Base-by-base conservation (phyloP, 2,329 filamentous ascomycete genomes). In the Hypoxylon sp. region DNA sequence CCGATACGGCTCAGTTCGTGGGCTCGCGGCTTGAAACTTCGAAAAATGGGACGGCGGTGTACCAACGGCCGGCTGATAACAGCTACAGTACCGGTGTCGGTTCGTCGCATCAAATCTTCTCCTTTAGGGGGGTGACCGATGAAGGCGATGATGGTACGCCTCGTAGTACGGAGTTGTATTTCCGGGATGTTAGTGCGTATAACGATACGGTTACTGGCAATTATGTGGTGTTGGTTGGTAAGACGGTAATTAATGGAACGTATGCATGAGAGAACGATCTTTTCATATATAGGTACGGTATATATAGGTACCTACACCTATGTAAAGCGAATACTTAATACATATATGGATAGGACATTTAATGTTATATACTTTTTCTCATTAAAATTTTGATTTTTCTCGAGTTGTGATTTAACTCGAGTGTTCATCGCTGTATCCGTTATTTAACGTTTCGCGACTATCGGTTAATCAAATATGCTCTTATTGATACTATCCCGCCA, bases 31-130 rank as follows among this genome's bases (percentile, higher is more conserved):
- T 88, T 8, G 74, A 72, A 1, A 91, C 88, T 0, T 82, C 74
- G 41, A 85, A 89, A 67, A 85, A 86, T 39, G 88, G 88, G 30
- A 84, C 81, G 4, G 89, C 88, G 4, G 77, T 74, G 29, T 91
- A 88, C 74, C 78, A 82, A n/a, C 79, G 81, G 54, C 76, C 75
- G 56, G 82, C 74, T 32, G 81, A 84, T 9, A 79, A 80, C 66
- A 82, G 78, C 65, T 79, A 75, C 53, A 83, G 83, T 51, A 83
- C 78, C 14, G 85, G 85, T 14, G 85, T 78, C 54, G 89, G 89
- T 6, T 82, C 77, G 23, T 88, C 86, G 5, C 81, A 81, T 60
- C 89, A 92, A 76, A 77, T 80, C 1, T 85, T 90, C 65, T 75
- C 71, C 5, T 87, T 91, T 65, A 79, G 79, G n/a, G 83, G 84